A percentile compares a stretch with the other conserved stretches of the same genome.
Conservation (phyloP, 192 early-diverging fungal species). For the Coemansia sp. region DNA sequence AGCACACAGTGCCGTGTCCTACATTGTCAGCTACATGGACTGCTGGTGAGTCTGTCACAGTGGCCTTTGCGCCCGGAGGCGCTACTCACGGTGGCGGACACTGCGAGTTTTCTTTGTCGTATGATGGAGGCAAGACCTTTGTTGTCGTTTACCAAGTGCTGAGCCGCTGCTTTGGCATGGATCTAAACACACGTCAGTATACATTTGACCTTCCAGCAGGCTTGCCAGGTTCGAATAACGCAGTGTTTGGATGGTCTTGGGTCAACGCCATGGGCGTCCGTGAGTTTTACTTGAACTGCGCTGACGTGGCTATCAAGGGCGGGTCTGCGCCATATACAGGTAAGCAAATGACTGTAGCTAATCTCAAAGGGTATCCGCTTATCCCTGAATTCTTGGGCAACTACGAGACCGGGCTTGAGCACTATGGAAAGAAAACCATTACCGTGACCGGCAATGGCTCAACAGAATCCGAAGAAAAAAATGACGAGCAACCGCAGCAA, state of each 20-base stretch:
- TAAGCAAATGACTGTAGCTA: conserved; percentile 36
- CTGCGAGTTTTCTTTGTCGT: conserved; percentile 65
- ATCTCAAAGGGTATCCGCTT: conserved; percentile 16
- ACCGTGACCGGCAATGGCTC: conserved; percentile 19
- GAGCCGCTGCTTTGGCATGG: conserved; percentile 31
- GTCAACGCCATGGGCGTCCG: conserved; percentile 64
- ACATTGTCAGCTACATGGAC: conserved; percentile 29
- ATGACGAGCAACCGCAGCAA: not conserved
- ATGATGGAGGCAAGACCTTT: conserved; percentile 60
- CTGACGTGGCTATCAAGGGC: conserved; percentile 56
- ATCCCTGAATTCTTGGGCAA: conserved; percentile 32
- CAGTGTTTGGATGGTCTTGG: conserved; percentile 64
- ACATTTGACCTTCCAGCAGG: conserved; percentile 48
- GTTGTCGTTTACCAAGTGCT: conserved; percentile 58
- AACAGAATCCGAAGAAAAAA: not conserved
- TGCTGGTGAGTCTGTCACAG: conserved; percentile 50
- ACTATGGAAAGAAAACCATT: conserved; percentile 9
- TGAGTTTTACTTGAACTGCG: conserved; percentile 66
- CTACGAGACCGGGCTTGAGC: conserved; percentile 13
- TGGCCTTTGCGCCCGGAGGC: conserved; percentile 30
- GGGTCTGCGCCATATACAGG: conserved; percentile 29
- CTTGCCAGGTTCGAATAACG: conserved; percentile 49
- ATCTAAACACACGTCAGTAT: conserved; percentile 8
- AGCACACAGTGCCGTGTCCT: not conserved
- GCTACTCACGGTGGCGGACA: conserved; percentile 60